Evolutionary conservation across 768 basidiomycete species (phyloP).

Genomic region (Pulveroboletus sp.): DNA sequence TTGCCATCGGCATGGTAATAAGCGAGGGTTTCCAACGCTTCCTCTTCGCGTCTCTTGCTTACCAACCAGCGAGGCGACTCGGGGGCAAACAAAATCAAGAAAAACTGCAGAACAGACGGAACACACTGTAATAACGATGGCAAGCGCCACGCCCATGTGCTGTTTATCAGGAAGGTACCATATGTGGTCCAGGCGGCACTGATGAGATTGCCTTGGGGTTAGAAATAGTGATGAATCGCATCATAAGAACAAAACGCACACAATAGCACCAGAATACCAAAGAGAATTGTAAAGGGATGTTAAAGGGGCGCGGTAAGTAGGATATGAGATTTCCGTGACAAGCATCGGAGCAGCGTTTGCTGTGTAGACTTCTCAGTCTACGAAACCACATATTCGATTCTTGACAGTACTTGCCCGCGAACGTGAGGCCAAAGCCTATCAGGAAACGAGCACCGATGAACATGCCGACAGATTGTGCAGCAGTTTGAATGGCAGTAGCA

Average conservation of each 20-base stretch:
- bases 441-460: constrained; percentile 80
- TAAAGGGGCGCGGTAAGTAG: constrained; percentile 72
- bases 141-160: constrained; percentile 78
- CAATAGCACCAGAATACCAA: constrained; percentile 81
- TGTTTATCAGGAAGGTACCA: constrained; percentile 68
- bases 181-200: constrained; percentile 84
- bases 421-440: constrained; percentile 74
- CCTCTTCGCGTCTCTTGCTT: constrained; percentile 64
- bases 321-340: constrained; percentile 84
- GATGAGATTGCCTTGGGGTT: background rate
- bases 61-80: constrained; percentile 86
- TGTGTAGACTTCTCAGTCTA: constrained; percentile 17
- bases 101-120: constrained; percentile 64
- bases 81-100: constrained; percentile 64
- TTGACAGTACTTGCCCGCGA: constrained; percentile 44
- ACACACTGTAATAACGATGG: constrained; percentile 70
- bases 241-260: constrained; percentile 41
- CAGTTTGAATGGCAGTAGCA: constrained; percentile 66
- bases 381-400: background rate
- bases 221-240: background rate
- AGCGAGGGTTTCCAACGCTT: constrained; percentile 68
- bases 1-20: constrained; percentile 84
- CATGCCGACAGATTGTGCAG: constrained; percentile 68
- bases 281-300: constrained; percentile 80
- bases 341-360: constrained; percentile 77